Conservation (phyloP, 2,329 filamentous ascomycete species). For the Cryphonectria radicalis region DNA sequence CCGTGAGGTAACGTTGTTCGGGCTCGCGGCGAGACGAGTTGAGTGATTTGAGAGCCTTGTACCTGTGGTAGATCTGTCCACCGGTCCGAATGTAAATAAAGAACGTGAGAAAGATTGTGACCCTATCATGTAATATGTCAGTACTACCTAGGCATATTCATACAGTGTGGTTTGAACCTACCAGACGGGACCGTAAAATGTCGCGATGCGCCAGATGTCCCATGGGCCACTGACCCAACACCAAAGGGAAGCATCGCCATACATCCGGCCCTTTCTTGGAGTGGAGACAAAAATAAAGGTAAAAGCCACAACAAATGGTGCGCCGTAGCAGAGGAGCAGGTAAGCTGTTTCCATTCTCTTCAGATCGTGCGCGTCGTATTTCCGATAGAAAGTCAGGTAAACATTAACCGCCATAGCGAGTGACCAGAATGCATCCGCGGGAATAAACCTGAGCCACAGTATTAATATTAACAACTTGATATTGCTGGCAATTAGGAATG, state of each 20-base stretch:
- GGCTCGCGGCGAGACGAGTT: constrained; percentile 49
- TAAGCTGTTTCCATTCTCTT: constrained; percentile 73
- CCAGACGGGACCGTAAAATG: constrained; percentile 77
- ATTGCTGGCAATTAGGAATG: constrained; percentile 11
- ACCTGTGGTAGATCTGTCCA: constrained; percentile 68
- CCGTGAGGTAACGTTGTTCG: constrained; percentile 46
- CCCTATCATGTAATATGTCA: constrained; percentile 44
- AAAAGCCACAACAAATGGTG: constrained; percentile 72
- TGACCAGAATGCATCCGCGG: constrained; percentile 76
- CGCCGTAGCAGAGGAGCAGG: constrained; percentile 69
- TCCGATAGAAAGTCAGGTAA: constrained; percentile 78
- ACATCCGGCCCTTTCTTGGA: constrained; percentile 59
- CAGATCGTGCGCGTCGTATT: constrained; percentile 68
- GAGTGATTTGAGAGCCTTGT: constrained; percentile 62
- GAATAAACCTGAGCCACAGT: constrained; percentile 70
- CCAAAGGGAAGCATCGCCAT: constrained; percentile 78
- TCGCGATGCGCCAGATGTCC: constrained; percentile 72
- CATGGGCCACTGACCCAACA: constrained; percentile 76
- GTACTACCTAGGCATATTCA: not conserved
- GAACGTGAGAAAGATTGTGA: constrained; percentile 64
- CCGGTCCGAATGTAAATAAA: constrained; percentile 70
- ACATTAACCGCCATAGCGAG: constrained; percentile 85
- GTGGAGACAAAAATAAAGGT: constrained; percentile 67
- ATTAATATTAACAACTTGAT: not conserved
- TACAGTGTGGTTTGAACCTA: constrained; percentile 40